phyloP scores from a whole-genome alignment of 2,329 filamentous ascomycete genomes.

The Talaromyces sp. region DNA sequence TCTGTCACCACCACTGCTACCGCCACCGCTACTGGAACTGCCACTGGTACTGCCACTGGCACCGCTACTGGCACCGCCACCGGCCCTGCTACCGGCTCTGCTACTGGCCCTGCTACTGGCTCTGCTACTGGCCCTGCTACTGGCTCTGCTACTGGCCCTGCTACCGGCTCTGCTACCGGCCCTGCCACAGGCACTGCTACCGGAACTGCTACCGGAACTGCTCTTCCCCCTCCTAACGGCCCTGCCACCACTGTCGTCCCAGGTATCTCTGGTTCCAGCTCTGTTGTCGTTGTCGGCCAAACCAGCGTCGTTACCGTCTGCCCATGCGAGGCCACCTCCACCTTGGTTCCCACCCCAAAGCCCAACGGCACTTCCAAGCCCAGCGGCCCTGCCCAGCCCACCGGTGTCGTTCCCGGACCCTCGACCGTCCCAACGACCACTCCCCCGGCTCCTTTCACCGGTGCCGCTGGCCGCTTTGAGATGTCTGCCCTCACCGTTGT shows the following conservation, averaged over 20 bases:
- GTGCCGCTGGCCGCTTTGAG: conserved; percentile 18
- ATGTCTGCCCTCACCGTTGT: conserved; percentile 17
- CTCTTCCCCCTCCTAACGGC: not conserved
- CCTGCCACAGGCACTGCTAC: not conserved
- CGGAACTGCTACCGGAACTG: not conserved
- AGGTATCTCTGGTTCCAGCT: not conserved
- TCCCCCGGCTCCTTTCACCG: conserved; percentile 15
- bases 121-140: not conserved
- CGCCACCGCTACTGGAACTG: not conserved
- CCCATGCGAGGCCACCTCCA: not conserved
- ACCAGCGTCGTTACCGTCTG: conserved; percentile 11
- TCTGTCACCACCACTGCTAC: not conserved
- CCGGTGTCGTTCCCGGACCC: conserved; percentile 2
- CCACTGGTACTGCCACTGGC: not conserved
- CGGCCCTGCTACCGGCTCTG: not conserved
- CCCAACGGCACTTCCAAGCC: not conserved
- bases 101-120: not conserved
- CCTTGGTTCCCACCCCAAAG: conserved; percentile 7
- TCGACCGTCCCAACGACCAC: conserved; percentile 6
- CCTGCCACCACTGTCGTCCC: not conserved
- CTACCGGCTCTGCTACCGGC: not conserved
- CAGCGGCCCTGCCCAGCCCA: conserved; percentile 6
- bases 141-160: not conserved
- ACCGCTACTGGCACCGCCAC: not conserved
- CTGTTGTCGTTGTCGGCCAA: not conserved